Evolutionary conservation across 2,329 filamentous ascomycete genomes (phyloP), one percentile per base, ranked within the genome.

Genomic region (Colletotrichum acutatum): DNA sequence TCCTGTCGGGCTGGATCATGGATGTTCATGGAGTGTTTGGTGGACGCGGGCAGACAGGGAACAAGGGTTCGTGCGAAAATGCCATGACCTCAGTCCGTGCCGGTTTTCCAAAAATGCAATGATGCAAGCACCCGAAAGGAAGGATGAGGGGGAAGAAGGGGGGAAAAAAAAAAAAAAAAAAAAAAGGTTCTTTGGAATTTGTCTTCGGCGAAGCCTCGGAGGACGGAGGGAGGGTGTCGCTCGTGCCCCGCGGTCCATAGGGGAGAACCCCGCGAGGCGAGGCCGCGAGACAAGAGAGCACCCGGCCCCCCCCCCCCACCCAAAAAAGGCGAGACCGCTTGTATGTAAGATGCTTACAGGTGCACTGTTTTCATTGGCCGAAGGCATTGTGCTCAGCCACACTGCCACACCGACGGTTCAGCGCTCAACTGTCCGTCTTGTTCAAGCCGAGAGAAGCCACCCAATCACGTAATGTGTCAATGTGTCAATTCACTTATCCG

Each of bases 361-460:
- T 7, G 37, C 19, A 4, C 42, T 49, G 42, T 19, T 9, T 9
- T 22, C 37, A 42, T 49, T 49, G 42, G 34, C 4, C 6, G 11
- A 28, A 30, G 9, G 16, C n/a, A 32, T 46, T 3, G 37, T 9
- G 65, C 56, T 67, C 42, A 61, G 65, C 65, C 56, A 58, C 60
- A 42, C 49, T 58, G 53, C 12, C 52, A 14, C 56, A 66, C 11
- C 53, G 22, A 4, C 11, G n/a, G 52, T n/a, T n/a, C 32, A 34
- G 12, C 11, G n/a, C n/a, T 12, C n/a, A 16, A 30, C 12, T 9
- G 52, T 64, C 52, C 42, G 42, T 49, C 5, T 68, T 63, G 63
- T 60, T 46, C 63, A 56, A 56, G 63, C 68, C 68, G 68, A 67
- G n/a, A 63, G 56, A 67, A 71, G 52, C 68, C 68, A 60, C 30